phyloP scores from a whole-genome alignment of 148 eudicot genomes.

The Camellia lanceoleosa region DNA sequence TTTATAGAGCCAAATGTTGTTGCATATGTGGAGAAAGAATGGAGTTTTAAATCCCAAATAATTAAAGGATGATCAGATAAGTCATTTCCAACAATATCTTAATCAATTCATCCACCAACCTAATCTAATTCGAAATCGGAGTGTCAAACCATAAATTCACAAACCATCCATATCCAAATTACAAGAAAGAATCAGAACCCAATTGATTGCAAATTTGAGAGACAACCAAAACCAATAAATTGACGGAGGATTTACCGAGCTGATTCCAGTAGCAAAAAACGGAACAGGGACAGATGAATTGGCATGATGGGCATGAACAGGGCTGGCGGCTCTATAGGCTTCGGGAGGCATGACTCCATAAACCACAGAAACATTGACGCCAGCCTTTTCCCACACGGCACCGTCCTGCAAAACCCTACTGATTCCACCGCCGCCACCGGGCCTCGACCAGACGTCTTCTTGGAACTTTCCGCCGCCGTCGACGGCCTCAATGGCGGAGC shows the following conservation, averaged over 20 bases:
- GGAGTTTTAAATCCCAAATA: neutral
- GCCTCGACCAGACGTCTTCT: constrained; percentile 87
- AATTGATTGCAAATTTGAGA: too few species aligned
- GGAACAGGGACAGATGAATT: constrained; percentile 62
- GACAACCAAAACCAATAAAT: neutral
- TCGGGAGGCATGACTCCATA: constrained; percentile 96
- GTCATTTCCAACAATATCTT: neutral
- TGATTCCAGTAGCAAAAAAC: constrained; percentile 84
- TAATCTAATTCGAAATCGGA: neutral
- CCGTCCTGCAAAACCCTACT: constrained; percentile 80
- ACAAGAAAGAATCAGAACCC: neutral
- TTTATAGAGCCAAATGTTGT: too few species aligned
- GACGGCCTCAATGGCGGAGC: constrained; percentile 65
- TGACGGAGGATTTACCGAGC: constrained; percentile 48
- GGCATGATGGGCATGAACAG: constrained; percentile 25
- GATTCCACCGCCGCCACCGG: constrained; percentile 33
- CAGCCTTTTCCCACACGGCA: constrained; percentile 75
- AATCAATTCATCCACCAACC: neutral
- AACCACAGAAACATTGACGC: constrained; percentile 78
- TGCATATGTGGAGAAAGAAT: too few species aligned
- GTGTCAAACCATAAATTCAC: neutral
- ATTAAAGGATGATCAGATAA: too few species aligned
- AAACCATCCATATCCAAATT: neutral
- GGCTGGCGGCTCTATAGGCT: constrained; percentile 85
- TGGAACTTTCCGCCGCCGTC: constrained; percentile 71